phyloP scores from a whole-genome alignment of 148 eudicot species.

The Chenopodium album region DNA sequence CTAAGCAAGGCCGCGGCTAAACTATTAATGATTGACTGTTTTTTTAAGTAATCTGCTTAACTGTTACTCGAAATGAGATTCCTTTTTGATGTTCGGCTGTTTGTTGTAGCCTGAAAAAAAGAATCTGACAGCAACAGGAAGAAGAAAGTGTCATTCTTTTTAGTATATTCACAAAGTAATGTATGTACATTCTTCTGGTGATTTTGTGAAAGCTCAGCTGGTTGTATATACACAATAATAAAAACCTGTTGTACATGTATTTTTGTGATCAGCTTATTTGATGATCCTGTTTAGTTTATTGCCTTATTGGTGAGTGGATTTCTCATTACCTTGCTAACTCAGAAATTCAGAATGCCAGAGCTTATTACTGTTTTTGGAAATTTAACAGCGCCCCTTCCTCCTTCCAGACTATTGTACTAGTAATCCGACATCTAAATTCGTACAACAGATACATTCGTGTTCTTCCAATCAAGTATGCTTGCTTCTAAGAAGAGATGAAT shows the following conservation, averaged over 20 bases:
- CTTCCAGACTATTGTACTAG: no score
- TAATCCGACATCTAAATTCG: no score
- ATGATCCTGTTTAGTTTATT: neutral
- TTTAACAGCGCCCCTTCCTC: no score
- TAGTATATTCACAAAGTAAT: neutral
- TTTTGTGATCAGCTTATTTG: neutral
- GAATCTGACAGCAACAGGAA: neutral
- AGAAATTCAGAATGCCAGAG: neutral
- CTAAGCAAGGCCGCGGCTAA: conserved; percentile 34
- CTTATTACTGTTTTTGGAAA: no score
- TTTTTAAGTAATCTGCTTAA: neutral
- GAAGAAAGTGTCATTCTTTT: neutral
- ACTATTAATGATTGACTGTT: neutral
- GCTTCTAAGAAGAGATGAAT: no score
- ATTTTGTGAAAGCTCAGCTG: neutral
- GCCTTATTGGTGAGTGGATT: no score
- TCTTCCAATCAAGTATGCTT: no score
- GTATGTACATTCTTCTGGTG: conserved; percentile 4
- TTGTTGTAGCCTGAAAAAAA: conserved; percentile 6
- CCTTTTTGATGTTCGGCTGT: neutral
- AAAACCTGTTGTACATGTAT: neutral
- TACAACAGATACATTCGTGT: no score
- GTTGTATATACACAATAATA: neutral
- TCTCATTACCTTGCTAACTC: no score
- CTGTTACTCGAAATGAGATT: neutral